phyloP scores from a whole-genome alignment of 768 basidiomycete species.

The Thelephora ganbajun region DNA sequence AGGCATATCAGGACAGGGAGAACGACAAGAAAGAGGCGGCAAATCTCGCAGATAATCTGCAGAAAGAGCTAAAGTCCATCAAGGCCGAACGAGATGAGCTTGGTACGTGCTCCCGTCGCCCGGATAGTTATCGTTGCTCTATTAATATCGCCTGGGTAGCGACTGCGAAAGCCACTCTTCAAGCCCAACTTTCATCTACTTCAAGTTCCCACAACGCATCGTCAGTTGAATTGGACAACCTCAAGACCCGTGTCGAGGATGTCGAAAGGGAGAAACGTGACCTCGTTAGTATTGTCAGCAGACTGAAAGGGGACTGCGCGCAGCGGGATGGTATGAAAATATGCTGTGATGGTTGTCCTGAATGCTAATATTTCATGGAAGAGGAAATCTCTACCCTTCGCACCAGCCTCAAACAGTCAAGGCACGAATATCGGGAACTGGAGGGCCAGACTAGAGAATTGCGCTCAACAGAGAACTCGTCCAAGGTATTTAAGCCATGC shows the following conservation, averaged over 20 bases:
- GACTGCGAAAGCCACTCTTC: conserved; percentile 30
- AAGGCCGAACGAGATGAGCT: conserved; percentile 56
- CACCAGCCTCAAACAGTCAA: conserved; percentile 54
- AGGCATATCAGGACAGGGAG: conserved; percentile 70
- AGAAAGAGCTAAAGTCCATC: conserved; percentile 38
- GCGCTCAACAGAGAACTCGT: conserved; percentile 61
- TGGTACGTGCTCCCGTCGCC: conserved; percentile 25
- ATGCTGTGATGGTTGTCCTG: background rate
- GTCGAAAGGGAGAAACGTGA: conserved; percentile 86
- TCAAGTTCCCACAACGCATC: conserved; percentile 48
- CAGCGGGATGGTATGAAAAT: conserved; percentile 56
- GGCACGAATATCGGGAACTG: conserved; percentile 54
- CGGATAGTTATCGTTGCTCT: background rate
- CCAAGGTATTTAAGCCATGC: conserved; percentile 33
- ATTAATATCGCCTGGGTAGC: conserved; percentile 20
- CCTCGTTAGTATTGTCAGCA: conserved; percentile 68
- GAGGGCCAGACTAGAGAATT: conserved; percentile 62
- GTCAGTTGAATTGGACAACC: conserved; percentile 40
- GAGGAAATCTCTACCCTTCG: conserved; percentile 65
- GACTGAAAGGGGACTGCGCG: conserved; percentile 60
- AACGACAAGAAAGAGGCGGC: conserved; percentile 44
- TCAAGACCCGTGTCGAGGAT: conserved; percentile 54
- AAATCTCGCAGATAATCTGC: conserved; percentile 30
- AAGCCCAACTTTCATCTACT: conserved; percentile 41
- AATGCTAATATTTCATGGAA: conserved; percentile 12